Conservation (phyloP, 768 basidiomycete species). For the Naganishia friedmannii region DNA sequence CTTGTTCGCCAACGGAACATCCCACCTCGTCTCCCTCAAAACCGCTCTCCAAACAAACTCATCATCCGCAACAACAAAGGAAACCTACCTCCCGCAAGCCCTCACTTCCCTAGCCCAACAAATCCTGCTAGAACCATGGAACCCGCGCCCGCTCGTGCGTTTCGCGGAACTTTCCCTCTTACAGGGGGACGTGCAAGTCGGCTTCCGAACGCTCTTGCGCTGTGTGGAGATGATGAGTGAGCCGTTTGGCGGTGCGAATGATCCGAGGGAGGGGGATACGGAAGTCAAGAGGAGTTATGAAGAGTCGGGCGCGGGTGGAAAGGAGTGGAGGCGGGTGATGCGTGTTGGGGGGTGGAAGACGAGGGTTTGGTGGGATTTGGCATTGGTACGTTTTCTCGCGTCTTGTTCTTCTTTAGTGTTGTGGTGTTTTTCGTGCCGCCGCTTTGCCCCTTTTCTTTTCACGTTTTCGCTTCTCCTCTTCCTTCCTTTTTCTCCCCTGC, state of each 20-base stretch:
- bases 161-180: constrained; percentile 45
- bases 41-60: not conserved
- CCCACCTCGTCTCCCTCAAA: not conserved
- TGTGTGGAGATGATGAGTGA: constrained; percentile 45
- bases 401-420: not conserved
- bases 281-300: not conserved
- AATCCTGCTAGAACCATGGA: constrained; percentile 43
- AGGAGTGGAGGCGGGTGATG: not conserved
- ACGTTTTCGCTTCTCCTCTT: too few relatives aligned
- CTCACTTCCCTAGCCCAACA: constrained; percentile 42
- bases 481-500: too few relatives aligned
- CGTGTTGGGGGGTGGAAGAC: constrained; percentile 32
- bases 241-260: constrained; percentile 23
- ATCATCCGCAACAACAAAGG: too few relatives aligned
- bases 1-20: not conserved
- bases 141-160: constrained; percentile 36
- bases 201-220: constrained; percentile 45
- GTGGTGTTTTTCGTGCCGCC: not conserved
- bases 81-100: constrained; percentile 37
- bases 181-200: constrained; percentile 34
- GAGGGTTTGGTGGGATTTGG: constrained; percentile 48
- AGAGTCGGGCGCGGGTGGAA: not conserved
- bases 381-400: constrained; percentile 34
- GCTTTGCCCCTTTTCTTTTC: too few relatives aligned
- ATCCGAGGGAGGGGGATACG: not conserved